Percentiles rank a stretch among this genome's conserved stretches.
Conservation (phyloP, 176 grass and related monocot species). For the Eremochloa ophiuroides region DNA sequence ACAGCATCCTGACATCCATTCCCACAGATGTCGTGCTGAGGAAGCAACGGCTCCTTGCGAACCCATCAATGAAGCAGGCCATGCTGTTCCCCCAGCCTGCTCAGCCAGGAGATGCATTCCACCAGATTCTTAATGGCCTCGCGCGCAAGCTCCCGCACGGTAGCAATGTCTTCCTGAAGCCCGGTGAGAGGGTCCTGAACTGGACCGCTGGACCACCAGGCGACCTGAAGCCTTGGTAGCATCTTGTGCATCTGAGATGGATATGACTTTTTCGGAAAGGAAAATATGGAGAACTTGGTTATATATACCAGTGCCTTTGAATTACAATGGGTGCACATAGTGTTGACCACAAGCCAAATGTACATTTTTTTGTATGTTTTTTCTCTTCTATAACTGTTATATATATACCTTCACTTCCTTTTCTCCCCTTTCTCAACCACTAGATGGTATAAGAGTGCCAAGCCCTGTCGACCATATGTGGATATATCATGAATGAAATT, state of each 20-base stretch:
- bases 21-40: slow-evolving; percentile 76
- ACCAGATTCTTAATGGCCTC: slow-evolving; percentile 84
- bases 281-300: neutral
- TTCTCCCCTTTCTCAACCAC: neutral
- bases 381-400: slow-evolving; percentile 37
- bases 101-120: slow-evolving; percentile 80
- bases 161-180: slow-evolving; percentile 62
- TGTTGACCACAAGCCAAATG: slow-evolving; percentile 64
- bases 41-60: slow-evolving; percentile 85
- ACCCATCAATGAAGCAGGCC: slow-evolving; percentile 91
- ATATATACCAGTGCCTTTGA: slow-evolving; percentile 30
- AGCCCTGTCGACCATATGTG: slow-evolving; percentile 19
- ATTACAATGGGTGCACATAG: slow-evolving; percentile 34
- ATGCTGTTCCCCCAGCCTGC: slow-evolving; percentile 87
- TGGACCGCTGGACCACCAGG: slow-evolving; percentile 75
- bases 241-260: neutral
- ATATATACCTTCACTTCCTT: slow-evolving; percentile 16
- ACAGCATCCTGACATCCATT: slow-evolving; percentile 86
- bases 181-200: slow-evolving; percentile 63
- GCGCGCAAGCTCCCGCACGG: slow-evolving; percentile 81
- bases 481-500: slow-evolving; percentile 39
- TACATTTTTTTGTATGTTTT: slow-evolving; percentile 44
- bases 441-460: slow-evolving; percentile 27
- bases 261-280: slow-evolving; percentile 8
- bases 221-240: slow-evolving; percentile 82